Evolutionary conservation across 2,329 filamentous ascomycete species (phyloP).

Genomic region (Calycina herbarum): DNA sequence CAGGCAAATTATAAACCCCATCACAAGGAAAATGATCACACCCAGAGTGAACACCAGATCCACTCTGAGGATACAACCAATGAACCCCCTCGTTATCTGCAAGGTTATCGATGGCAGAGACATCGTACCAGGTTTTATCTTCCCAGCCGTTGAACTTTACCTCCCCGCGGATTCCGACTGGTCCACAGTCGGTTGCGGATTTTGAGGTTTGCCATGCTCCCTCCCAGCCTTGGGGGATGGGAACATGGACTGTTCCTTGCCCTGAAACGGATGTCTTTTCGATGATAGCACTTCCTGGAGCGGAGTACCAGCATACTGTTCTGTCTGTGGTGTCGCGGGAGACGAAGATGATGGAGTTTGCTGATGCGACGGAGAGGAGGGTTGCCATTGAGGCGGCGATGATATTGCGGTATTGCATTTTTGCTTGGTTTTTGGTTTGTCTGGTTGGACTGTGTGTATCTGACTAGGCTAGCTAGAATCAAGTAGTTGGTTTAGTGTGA

Average conservation of each 20-base stretch:
- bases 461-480: not conserved
- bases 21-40: conserved; percentile 10
- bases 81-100: conserved; percentile 8
- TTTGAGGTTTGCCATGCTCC: conserved; percentile 5
- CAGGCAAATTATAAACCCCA: not conserved
- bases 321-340: not conserved
- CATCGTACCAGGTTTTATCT: conserved; percentile 11
- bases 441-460: not conserved
- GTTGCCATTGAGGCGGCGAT: conserved; percentile 4
- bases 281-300: not conserved
- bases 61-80: conserved; percentile 7
- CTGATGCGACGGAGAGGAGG: not conserved
- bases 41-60: not conserved
- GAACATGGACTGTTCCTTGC: not conserved
- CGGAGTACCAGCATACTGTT: conserved; percentile 8
- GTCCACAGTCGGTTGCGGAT: not conserved
- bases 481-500: not conserved
- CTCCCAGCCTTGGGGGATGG: conserved; percentile 7
- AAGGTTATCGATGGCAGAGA: conserved; percentile 6
- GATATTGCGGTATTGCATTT: conserved; percentile 11
- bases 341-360: conserved; percentile 11
- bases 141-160: conserved; percentile 9
- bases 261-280: not conserved
- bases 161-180: conserved; percentile 8
- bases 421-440: not conserved